Base-by-base conservation (phyloP, 345 rosid species). In the Syzygium grande region DNA sequence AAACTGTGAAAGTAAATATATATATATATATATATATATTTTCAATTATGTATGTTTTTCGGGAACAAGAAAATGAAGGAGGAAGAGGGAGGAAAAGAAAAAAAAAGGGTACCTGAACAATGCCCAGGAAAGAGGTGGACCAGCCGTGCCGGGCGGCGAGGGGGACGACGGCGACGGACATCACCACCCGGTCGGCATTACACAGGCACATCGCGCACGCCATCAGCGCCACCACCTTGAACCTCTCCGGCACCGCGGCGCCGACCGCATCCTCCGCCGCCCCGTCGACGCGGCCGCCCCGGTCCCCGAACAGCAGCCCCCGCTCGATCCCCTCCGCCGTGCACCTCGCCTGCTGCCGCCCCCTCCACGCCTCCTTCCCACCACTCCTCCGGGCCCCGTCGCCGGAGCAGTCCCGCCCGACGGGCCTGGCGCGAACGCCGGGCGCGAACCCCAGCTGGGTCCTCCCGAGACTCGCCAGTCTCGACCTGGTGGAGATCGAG, bases 101-200 rank as follows among this genome's bases (percentile, higher is more conserved):
- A 30, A 23, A 41, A 23, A 23, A 7, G 27, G 23, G 43, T 11
- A 97, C 99, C 99, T 97, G 99, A 87, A 97, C 99, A 68, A 96
- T 92, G 90, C 99, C 99, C 78, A 96, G 79, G 90, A 97, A 97
- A 59, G 97, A 91, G 88, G 92, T 97, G 86, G 99, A 97, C 99
- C 99, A 97, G 4, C 97, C 98, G 86, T 88, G 89, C 87, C 94
- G 93, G 14, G 95, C 94, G 46, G 99, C 99, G 7, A 97, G 96
- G 27, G 99, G 99, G 83, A 97, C 99, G 63, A 96, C 89, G 51
- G 99, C 95, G 0, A 97, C 98, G 2, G 99, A 97, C 99, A 97
- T 97, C 12, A 97, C 97, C 49, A 96, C 96, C 59, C 98, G 90
- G 52, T 97, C 99, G 10, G 99, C 99, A 93, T 97, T 97, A 90